Base-by-base conservation (phyloP, 2,329 filamentous ascomycete species). In the Sporothrix dimorphospora region DNA sequence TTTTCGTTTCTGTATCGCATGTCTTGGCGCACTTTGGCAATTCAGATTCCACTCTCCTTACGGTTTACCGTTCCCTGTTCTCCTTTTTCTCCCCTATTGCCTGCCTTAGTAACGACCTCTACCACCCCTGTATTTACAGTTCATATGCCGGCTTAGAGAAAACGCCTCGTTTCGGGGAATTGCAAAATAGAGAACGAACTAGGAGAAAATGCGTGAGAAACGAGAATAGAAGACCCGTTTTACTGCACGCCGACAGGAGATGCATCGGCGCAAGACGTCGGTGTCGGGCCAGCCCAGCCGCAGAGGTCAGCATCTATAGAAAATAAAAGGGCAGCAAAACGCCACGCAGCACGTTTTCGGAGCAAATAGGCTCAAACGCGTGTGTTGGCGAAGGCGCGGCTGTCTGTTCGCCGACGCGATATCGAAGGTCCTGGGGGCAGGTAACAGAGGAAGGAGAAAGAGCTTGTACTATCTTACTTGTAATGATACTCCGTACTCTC, bases 11-110 rank as follows among this genome's bases (percentile, higher is more conserved):
- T 45, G 8, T 65, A 45, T 65, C 59, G 38, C 38, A 65, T 6
- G 21, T 65, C 21, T 65, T 65, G 59, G 38, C 38, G 59, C 59
- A 65, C 59, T 45, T 45, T 65, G 59, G 59, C 59, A 65, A 65
- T 42, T 65, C 59, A 45, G 38, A 65, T 65, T 45, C n/a, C 57
- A 24, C 34, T 42, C 38, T 65, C 2, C 27, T 42, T 19, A 42
- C 57, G 34, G 6, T 61, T 40, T 9, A 19, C 34, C n/a, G 21
- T 42, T 34, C 16, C 19, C 27, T 53, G 11, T 34, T 38, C 55
- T 40, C 34, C 57, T 24, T 38, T 21, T 51, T 40, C 8, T 8
- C 57, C 34, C 57, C 34, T 24, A 8, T 63, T 63, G 38, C 57
- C 38, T 63, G 57, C 57, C 57, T 63, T 27, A 42, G 57, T 42